phyloP scores from a whole-genome alignment of 331 rosid species.

The Ulmus americana region DNA sequence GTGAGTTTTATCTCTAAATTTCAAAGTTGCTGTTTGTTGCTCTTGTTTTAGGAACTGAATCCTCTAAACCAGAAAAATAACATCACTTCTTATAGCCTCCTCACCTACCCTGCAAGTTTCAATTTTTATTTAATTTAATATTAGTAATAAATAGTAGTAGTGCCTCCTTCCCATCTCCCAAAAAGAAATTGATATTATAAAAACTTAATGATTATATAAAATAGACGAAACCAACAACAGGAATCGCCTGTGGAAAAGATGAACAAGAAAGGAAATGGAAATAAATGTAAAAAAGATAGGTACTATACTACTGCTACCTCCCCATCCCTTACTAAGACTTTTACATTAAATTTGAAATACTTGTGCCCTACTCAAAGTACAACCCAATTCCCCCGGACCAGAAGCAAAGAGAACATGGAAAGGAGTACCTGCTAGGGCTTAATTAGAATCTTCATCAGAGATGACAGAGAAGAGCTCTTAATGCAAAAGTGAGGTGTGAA shows the following conservation, averaged over 20 bases:
- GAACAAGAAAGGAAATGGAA: slow-evolving; percentile 45
- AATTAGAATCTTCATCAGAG: slow-evolving; percentile 66
- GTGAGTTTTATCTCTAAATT: slow-evolving; percentile 12
- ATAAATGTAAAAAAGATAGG: slow-evolving; percentile 28
- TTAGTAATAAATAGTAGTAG: slow-evolving; percentile 9
- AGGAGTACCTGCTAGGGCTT: slow-evolving; percentile 64
- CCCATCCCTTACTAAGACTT: slow-evolving; percentile 49
- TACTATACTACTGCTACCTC: slow-evolving; percentile 25
- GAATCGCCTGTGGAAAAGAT: slow-evolving; percentile 63
- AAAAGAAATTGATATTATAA: slow-evolving; percentile 11
- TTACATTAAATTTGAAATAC: slow-evolving; percentile 46
- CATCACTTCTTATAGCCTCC: slow-evolving; percentile 62
- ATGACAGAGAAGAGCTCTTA: slow-evolving; percentile 47
- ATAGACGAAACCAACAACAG: slow-evolving; percentile 44
- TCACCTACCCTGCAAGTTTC: slow-evolving; percentile 39
- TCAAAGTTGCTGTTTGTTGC: slow-evolving; percentile 30
- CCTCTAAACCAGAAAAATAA: slow-evolving; percentile 23
- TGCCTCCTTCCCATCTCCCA: slow-evolving; percentile 28
- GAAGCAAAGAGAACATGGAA: slow-evolving; percentile 65
- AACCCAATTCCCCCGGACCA: slow-evolving; percentile 50
- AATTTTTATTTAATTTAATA: slow-evolving; percentile 16
- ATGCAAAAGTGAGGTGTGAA: slow-evolving; percentile 17
- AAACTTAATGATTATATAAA: slow-evolving; percentile 9
- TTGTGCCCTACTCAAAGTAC: slow-evolving; percentile 27
- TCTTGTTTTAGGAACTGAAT: slow-evolving; percentile 27